These are phyloP conservation scores for barley (Hordeum vulgare) DNA, from an alignment of 176 grass and related monocot species.

Conservation along the genomic window MorexV3_pseudomolecules_assembly NC_058520.1:540092474-540092973, in stretches of 20 bases:
- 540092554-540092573: neutral
- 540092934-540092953: conserved; percentile 27
- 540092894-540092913: neutral
- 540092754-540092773: neutral
- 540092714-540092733: neutral
- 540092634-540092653: neutral
- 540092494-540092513: neutral
- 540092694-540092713: neutral
- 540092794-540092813: neutral
- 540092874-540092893: neutral
- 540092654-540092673: neutral
- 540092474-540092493: neutral
- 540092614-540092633: neutral
- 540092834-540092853: neutral
- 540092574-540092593: neutral
- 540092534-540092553: neutral
- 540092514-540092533: neutral
- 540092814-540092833: neutral
- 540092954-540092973: neutral
- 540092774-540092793: neutral
- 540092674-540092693: neutral
- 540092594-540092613: neutral
- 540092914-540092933: neutral
- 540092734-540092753: neutral
- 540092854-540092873: neutral